A percentile compares a stretch with the other conserved stretches of the same genome.
phyloP scores from a whole-genome alignment of 1,284 basidiomycete genomes.

The Tausonia pullulans region DNA sequence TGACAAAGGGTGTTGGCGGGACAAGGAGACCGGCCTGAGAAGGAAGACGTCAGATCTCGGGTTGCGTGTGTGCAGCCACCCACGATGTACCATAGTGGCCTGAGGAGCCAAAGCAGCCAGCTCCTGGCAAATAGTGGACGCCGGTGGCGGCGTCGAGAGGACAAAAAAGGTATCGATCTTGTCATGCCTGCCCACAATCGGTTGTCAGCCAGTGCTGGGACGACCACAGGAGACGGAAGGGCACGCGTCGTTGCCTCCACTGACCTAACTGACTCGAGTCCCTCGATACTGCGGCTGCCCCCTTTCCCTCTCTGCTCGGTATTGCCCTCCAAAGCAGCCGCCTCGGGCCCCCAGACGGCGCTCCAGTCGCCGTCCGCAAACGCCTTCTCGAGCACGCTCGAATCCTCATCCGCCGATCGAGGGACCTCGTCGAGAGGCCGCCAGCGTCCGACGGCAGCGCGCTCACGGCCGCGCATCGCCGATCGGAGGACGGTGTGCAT shows the following conservation, averaged over 20 bases:
- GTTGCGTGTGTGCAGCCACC: too few relatives aligned
- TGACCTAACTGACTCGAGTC: conserved; percentile 2
- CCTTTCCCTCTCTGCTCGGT: neutral
- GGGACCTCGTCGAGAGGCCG: neutral
- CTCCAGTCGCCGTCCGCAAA: conserved; percentile 7
- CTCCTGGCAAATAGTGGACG: neutral
- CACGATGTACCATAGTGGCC: neutral
- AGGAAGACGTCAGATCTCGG: neutral
- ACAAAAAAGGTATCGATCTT: neutral
- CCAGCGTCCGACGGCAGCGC: conserved; percentile 6
- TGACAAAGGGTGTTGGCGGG: conserved; percentile 73
- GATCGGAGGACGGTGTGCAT: conserved; percentile 2
- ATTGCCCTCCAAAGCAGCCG: too few relatives aligned
- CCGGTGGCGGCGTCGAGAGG: neutral
- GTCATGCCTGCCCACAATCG: neutral
- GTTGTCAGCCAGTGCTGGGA: neutral
- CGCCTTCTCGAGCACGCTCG: neutral
- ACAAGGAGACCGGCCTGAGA: conserved; percentile 57
- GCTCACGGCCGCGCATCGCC: neutral
- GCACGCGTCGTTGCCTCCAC: neutral
- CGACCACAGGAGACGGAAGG: too few relatives aligned
- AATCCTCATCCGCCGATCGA: neutral
- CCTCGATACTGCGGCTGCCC: neutral
- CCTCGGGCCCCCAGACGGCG: neutral
- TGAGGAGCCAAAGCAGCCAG: neutral